Evolutionary conservation across 331 rosid genomes (phyloP).

Genomic region (Malus hybrid): DNA sequence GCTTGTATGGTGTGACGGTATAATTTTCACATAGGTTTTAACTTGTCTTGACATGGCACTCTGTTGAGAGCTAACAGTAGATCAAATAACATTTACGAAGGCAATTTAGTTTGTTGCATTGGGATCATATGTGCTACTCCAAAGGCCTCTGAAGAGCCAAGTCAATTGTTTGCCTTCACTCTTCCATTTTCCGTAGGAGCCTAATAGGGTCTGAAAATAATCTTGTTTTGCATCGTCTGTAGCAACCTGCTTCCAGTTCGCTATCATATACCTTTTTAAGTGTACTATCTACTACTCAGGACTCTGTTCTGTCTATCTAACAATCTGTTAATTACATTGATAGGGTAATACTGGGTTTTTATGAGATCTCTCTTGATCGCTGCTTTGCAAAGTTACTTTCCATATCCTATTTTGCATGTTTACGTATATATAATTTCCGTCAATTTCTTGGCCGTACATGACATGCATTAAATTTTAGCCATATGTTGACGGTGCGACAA

Average conservation of each 20-base stretch:
- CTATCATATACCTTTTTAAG: neutral
- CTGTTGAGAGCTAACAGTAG: neutral
- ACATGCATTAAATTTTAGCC: neutral
- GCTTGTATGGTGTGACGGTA: neutral
- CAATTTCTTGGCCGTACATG: neutral
- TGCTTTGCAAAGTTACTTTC: neutral
- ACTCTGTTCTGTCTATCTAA: neutral
- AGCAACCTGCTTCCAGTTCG: neutral
- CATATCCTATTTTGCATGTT: neutral
- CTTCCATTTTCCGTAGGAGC: neutral
- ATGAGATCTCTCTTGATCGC: neutral
- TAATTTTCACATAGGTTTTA: neutral
- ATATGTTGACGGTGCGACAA: too few relatives aligned
- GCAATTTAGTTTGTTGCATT: neutral
- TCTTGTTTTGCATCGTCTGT: neutral
- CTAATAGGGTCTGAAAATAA: neutral
- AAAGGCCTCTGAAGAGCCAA: neutral
- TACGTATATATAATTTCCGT: neutral
- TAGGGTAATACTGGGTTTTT: neutral
- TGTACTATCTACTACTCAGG: neutral
- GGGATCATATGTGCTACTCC: neutral
- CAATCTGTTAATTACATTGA: neutral
- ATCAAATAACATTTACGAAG: neutral
- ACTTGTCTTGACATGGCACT: neutral
- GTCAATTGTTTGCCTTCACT: neutral